These are phyloP conservation scores for Nakazawaea wyomingensis DNA, from an alignment of 805 yeast species.

Conservation along the genomic window DNA sequence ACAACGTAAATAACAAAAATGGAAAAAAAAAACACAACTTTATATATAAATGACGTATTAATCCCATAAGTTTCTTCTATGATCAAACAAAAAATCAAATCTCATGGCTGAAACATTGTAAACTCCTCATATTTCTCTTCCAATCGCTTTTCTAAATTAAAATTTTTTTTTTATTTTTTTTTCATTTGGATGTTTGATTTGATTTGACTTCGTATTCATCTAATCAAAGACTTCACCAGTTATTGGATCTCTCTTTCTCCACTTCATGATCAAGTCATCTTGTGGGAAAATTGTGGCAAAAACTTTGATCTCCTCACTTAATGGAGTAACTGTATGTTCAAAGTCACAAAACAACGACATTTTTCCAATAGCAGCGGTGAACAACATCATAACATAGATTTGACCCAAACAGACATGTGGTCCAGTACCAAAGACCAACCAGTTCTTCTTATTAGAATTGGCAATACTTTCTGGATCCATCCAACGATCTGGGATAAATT, in stretches of 20 bases:
- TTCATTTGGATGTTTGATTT: no score
- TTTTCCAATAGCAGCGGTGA: slow-evolving; percentile 88
- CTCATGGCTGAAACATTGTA: no score
- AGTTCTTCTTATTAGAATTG: slow-evolving; percentile 73
- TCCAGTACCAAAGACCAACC: slow-evolving; percentile 97
- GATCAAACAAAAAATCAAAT: no score
- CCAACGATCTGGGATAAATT: slow-evolving; percentile 97
- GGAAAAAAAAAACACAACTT: no score
- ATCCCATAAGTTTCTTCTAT: no score
- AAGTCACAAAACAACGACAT: slow-evolving; percentile 78
- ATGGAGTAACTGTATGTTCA: slow-evolving; percentile 74
- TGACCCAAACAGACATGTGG: slow-evolving; percentile 96
- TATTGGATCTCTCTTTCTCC: slow-evolving; percentile 59
- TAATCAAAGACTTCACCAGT: slow-evolving; percentile 15
- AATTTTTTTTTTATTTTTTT: no score
- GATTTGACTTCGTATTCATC: no score
- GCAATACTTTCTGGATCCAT: slow-evolving; percentile 65
- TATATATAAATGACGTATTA: no score
- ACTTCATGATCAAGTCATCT: slow-evolving; percentile 83
- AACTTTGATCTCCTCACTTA: slow-evolving; percentile 88
- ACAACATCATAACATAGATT: slow-evolving; percentile 85
- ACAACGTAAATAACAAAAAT: no score
- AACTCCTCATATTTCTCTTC: no score
- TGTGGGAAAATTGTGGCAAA: slow-evolving; percentile 98
- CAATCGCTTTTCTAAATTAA: no score